Percentiles rank a stretch among this genome's conserved stretches.
Conservation (phyloP, 306 rosid genomes). For the Mimosa pudica region DNA sequence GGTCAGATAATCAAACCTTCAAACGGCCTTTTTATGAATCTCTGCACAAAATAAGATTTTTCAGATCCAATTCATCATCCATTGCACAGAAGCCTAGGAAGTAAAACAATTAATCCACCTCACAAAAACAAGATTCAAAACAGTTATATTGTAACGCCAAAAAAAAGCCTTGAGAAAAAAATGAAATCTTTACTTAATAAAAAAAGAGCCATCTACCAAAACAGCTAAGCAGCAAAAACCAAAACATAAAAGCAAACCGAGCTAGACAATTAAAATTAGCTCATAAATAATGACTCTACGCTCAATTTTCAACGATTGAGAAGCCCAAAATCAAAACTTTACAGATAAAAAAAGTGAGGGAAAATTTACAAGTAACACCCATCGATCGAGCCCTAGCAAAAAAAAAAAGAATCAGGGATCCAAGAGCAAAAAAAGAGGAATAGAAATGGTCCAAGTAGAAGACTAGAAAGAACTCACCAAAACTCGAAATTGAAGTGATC, state of each 20-base stretch:
- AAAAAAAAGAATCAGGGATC: constrained; percentile 52
- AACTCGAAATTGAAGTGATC: constrained; percentile 39
- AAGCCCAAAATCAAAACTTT: constrained; percentile 23
- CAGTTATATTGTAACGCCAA: constrained; percentile 23
- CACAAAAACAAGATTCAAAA: constrained; percentile 26
- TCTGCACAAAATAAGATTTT: constrained; percentile 43
- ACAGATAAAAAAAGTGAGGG: constrained; percentile 23
- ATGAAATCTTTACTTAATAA: constrained; percentile 31
- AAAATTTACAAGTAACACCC: constrained; percentile 26
- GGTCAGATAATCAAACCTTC: constrained; percentile 48
- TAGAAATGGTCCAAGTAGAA: constrained; percentile 21
- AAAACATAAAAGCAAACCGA: constrained; percentile 8
- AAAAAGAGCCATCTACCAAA: constrained; percentile 28
- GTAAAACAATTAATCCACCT: constrained; percentile 29
- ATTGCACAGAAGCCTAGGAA: constrained; percentile 32
- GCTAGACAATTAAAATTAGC: constrained; percentile 32
- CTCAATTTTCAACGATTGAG: constrained; percentile 40
- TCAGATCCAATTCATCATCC: constrained; percentile 69
- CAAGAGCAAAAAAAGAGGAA: constrained; percentile 20
- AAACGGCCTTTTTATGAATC: constrained; percentile 48
- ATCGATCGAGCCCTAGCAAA: constrained; percentile 53
- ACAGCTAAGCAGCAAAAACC: constrained; percentile 25
- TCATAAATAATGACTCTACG: constrained; percentile 4
- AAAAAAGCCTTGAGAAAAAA: constrained; percentile 32
- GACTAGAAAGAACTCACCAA: constrained; percentile 42